A percentile compares a stretch with the other conserved stretches of the same genome.
Conservation (phyloP, 139 green algal species). For the Edaphochlamys debaryana region DNA sequence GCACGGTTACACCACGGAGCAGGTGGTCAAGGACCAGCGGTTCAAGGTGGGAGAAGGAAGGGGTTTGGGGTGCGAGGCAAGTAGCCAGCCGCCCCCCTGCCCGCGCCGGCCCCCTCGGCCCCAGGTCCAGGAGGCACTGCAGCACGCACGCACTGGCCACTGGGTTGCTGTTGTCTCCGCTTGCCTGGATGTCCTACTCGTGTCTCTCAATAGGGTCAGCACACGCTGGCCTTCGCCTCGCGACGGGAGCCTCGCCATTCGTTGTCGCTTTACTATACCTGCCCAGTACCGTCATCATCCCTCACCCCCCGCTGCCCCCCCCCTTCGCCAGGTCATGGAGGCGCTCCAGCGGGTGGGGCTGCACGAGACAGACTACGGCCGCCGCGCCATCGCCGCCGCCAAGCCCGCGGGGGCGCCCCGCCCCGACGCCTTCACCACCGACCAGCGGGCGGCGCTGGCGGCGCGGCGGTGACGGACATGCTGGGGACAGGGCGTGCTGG, state of each 20-base stretch:
- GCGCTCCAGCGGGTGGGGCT: constrained; percentile 31
- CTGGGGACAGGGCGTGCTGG: too few species aligned
- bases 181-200: too few species aligned
- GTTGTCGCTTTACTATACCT: too few species aligned
- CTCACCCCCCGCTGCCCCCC: too few species aligned
- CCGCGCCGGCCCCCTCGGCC: background rate
- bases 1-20: constrained; percentile 48
- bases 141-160: too few species aligned
- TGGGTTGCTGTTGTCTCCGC: too few species aligned
- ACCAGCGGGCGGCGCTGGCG: constrained; percentile 24
- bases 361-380: constrained; percentile 46
- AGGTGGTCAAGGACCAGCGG: constrained; percentile 45
- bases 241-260: too few species aligned
- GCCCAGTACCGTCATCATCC: too few species aligned
- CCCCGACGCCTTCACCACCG: constrained; percentile 45
- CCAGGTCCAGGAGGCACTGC: background rate
- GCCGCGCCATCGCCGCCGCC: constrained; percentile 24
- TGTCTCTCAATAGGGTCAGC: too few species aligned
- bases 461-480: too few species aligned
- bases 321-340: constrained; percentile 26
- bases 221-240: too few species aligned
- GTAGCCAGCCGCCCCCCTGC: background rate
- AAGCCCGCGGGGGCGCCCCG: constrained; percentile 4
- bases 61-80: too few species aligned
- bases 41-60: constrained; percentile 44